Percentiles rank a stretch among this genome's conserved stretches.
Conservation (phyloP, 2,329 filamentous ascomycete genomes). For the Clarireedia sp. region DNA sequence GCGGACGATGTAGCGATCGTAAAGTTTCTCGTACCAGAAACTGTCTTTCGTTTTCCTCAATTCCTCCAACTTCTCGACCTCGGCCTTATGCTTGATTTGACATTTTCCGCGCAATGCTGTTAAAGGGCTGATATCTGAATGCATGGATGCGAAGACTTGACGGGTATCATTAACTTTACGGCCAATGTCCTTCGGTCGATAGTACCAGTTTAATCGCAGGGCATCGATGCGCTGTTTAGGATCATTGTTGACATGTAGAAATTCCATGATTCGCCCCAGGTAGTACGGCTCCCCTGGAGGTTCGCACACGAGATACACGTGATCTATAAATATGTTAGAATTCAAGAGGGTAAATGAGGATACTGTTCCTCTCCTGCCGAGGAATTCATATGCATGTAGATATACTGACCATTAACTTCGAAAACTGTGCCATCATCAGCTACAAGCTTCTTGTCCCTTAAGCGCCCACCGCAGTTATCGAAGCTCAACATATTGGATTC, state of each 20-base stretch:
- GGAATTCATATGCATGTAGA: not conserved
- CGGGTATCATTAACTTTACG: conserved; percentile 87
- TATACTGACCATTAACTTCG: conserved; percentile 70
- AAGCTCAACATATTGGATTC: conserved; percentile 89
- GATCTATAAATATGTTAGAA: conserved; percentile 42
- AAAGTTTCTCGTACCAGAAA: conserved; percentile 97
- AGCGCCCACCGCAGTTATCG: conserved; percentile 57
- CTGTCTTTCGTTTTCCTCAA: conserved; percentile 79
- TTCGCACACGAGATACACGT: conserved; percentile 95
- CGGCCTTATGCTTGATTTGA: conserved; percentile 77
- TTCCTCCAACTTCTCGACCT: conserved; percentile 73
- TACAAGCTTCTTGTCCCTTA: conserved; percentile 70
- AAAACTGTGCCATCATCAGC: conserved; percentile 87
- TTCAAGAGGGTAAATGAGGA: conserved; percentile 6
- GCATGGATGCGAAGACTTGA: conserved; percentile 93
- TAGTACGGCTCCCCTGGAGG: conserved; percentile 98
- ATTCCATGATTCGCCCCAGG: conserved; percentile 96
- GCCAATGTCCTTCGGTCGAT: conserved; percentile 90
- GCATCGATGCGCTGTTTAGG: conserved; percentile 68
- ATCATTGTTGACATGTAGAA: conserved; percentile 75
- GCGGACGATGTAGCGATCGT: conserved; percentile 96
- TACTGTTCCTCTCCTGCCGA: not conserved
- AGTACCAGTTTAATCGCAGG: conserved; percentile 95
- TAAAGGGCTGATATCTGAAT: conserved; percentile 90
- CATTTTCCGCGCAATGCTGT: conserved; percentile 91